Conservation (phyloP, 768 basidiomycete genomes). For the Trametes maxima region DNA sequence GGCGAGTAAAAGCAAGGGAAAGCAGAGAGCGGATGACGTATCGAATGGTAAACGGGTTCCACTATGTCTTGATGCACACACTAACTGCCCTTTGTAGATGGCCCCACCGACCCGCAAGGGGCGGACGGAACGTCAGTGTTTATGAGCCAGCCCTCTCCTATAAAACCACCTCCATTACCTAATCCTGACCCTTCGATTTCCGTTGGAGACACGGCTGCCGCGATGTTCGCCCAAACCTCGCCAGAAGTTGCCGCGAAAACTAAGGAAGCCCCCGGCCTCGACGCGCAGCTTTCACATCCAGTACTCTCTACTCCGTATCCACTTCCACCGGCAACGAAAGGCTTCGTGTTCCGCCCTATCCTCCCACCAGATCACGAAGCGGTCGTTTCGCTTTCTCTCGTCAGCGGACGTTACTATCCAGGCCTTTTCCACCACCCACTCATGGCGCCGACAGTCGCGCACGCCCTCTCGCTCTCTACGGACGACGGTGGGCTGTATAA, state of each 20-base stretch:
- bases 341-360: constrained; percentile 72
- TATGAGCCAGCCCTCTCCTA: constrained; percentile 36
- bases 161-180: constrained; percentile 35
- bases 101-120: neutral
- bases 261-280: neutral
- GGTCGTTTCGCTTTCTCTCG: constrained; percentile 65
- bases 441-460: constrained; percentile 43
- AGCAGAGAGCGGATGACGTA: constrained; percentile 29
- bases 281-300: constrained; percentile 40
- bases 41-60: neutral
- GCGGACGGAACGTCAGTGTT: constrained; percentile 24
- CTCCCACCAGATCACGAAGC: constrained; percentile 62
- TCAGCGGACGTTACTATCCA: constrained; percentile 85
- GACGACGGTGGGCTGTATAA: constrained; percentile 40
- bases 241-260: neutral
- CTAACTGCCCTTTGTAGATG: neutral
- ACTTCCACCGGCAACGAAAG: constrained; percentile 66
- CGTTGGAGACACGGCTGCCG: constrained; percentile 22
- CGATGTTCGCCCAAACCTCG: constrained; percentile 17
- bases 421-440: constrained; percentile 66
- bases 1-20: constrained; percentile 34
- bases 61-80: neutral
- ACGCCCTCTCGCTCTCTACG: constrained; percentile 39
- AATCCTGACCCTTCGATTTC: constrained; percentile 34
- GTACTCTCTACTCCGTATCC: constrained; percentile 37